A percentile compares a stretch with the other conserved stretches of the same genome.
phyloP scores from a whole-genome alignment of 2,329 filamentous ascomycete genomes.

The Talaromyces sp. region DNA sequence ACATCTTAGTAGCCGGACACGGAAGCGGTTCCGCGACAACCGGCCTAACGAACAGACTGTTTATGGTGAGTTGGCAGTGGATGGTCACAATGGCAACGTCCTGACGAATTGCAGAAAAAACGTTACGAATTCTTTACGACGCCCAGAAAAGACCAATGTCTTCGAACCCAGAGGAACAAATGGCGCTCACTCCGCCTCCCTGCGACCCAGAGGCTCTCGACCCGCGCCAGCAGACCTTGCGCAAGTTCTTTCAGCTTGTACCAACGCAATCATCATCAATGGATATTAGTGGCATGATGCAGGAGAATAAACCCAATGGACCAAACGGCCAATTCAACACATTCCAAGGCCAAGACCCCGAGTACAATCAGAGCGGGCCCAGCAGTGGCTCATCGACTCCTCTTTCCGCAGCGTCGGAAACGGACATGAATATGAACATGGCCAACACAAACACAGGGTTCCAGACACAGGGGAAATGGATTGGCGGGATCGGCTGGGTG shows the following conservation, averaged over 20 bases:
- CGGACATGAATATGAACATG: slow-evolving; percentile 28
- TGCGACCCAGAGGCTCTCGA: slow-evolving; percentile 26
- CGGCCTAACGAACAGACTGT: slow-evolving; percentile 53
- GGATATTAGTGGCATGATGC: slow-evolving; percentile 15
- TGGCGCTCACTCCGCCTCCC: slow-evolving; percentile 22
- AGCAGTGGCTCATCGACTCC: slow-evolving; percentile 21
- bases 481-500: slow-evolving; percentile 29
- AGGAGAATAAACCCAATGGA: slow-evolving; percentile 16
- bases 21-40: slow-evolving; percentile 56
- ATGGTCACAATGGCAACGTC: not conserved
- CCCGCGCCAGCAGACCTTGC: slow-evolving; percentile 37
- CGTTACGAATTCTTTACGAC: slow-evolving; percentile 38
- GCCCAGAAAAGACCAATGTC: slow-evolving; percentile 31
- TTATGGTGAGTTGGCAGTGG: slow-evolving; percentile 42
- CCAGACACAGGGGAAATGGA: slow-evolving; percentile 20
- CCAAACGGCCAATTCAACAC: slow-evolving; percentile 9
- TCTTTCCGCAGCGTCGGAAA: slow-evolving; percentile 15
- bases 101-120: slow-evolving; percentile 33
- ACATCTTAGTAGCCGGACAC: slow-evolving; percentile 53
- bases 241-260: slow-evolving; percentile 35
- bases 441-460: slow-evolving; percentile 16
- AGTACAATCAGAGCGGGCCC: slow-evolving; percentile 14
- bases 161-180: slow-evolving; percentile 20
- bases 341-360: slow-evolving; percentile 10
- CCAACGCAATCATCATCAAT: slow-evolving; percentile 14